Conservation (phyloP, 768 basidiomycete species). For the Pisolithus orientalis region DNA sequence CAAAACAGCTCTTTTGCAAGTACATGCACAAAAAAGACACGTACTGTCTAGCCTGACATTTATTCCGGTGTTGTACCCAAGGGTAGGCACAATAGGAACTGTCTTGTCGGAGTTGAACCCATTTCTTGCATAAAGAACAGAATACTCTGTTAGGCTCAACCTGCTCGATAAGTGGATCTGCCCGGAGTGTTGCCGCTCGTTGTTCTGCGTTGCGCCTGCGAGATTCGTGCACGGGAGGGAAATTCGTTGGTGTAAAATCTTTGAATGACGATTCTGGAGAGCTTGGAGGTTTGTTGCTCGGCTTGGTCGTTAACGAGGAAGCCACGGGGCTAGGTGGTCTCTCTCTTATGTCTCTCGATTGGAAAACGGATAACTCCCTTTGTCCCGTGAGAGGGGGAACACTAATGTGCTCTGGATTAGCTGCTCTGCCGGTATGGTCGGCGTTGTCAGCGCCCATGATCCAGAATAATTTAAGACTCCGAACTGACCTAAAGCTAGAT, state of each 20-base stretch:
- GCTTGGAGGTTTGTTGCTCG: slow-evolving; percentile 14
- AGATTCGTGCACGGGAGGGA: slow-evolving; percentile 55
- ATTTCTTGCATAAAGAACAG: slow-evolving; percentile 70
- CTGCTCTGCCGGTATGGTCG: slow-evolving; percentile 4
- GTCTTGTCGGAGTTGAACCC: slow-evolving; percentile 79
- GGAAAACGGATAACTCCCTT: slow-evolving; percentile 8
- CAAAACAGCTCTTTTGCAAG: background rate
- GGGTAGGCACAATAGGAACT: slow-evolving; percentile 77
- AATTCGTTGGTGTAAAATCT: slow-evolving; percentile 53
- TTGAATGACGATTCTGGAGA: slow-evolving; percentile 41
- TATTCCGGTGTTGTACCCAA: slow-evolving; percentile 72
- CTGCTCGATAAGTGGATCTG: slow-evolving; percentile 56
- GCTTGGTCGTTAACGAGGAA: slow-evolving; percentile 4
- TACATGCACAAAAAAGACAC: slow-evolving; percentile 21
- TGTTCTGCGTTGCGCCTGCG: slow-evolving; percentile 75
- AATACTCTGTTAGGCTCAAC: slow-evolving; percentile 75
- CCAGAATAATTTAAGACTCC: slow-evolving; percentile 1
- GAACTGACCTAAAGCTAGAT: slow-evolving; percentile 17
- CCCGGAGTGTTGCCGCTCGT: slow-evolving; percentile 62
- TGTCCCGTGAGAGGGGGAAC: slow-evolving; percentile 30
- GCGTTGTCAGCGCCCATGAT: background rate
- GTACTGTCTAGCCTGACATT: slow-evolving; percentile 68
- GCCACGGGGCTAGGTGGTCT: slow-evolving; percentile 6
- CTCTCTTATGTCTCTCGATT: slow-evolving; percentile 21
- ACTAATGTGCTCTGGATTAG: slow-evolving; percentile 7